phyloP scores from a whole-genome alignment of 495 filamentous ascomycete genomes.

The Annulohypoxylon maeteangense region DNA sequence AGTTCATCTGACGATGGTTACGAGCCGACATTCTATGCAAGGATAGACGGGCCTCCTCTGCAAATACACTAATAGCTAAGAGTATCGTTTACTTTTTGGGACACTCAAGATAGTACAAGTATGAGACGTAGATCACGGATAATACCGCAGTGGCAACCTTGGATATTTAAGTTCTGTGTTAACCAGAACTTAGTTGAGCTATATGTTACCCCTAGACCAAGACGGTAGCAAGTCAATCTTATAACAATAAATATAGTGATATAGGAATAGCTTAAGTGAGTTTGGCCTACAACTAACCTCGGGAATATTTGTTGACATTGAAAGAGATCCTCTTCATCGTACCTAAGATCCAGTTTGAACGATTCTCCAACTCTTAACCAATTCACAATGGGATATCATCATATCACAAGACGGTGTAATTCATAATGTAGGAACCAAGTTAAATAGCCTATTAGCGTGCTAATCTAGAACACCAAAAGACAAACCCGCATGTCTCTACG shows the following conservation, averaged over 20 bases:
- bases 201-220: neutral
- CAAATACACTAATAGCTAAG: neutral
- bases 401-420: neutral
- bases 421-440: neutral
- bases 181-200: neutral
- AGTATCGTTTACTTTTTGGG: too few species aligned
- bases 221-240: too few species aligned
- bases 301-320: neutral
- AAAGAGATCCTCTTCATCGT: neutral
- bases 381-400: neutral
- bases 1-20: neutral
- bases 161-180: too few species aligned
- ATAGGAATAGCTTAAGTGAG: neutral
- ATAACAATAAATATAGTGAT: neutral
- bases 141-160: too few species aligned
- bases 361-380: neutral
- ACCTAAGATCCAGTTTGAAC: neutral
- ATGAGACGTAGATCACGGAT: too few species aligned
- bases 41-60: neutral
- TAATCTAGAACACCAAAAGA: constrained; percentile 1
- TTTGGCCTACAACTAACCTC: neutral
- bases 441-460: neutral
- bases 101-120: too few species aligned
- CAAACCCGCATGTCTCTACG: neutral
- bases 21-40: neutral